Conservation (phyloP, 1,139 yeast species). For the Sugiyamaella xylanicola region DNA sequence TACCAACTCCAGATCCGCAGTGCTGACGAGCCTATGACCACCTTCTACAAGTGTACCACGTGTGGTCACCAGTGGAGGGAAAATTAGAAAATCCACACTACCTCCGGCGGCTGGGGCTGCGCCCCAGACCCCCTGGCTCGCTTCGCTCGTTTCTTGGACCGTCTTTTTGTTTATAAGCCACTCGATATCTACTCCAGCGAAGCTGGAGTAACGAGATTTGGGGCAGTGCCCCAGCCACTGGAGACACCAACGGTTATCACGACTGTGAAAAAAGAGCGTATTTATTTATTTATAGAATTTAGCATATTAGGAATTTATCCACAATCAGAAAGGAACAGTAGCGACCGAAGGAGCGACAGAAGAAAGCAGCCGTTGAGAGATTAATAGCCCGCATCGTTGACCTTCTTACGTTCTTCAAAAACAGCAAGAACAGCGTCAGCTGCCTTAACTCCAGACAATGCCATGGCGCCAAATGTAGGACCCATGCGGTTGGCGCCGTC, state of each 20-base stretch:
- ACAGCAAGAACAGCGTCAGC: slow-evolving; percentile 62
- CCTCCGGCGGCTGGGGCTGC: slow-evolving; percentile 1
- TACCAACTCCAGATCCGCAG: slow-evolving; percentile 95
- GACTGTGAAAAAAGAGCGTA: neutral
- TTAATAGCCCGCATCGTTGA: slow-evolving; percentile 33
- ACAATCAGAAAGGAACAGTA: neutral
- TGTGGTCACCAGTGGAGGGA: slow-evolving; percentile 98
- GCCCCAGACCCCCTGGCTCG: neutral
- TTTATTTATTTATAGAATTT: slow-evolving; percentile 13
- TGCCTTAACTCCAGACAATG: slow-evolving; percentile 73
- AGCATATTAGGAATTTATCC: slow-evolving; percentile 4
- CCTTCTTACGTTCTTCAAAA: slow-evolving; percentile 52
- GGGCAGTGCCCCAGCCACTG: no score
- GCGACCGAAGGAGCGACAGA: neutral
- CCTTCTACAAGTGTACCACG: slow-evolving; percentile 86
- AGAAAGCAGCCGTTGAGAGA: neutral
- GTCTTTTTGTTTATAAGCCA: no score
- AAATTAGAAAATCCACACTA: slow-evolving; percentile 57
- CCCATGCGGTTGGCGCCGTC: slow-evolving; percentile 84
- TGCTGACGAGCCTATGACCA: slow-evolving; percentile 93
- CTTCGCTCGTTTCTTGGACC: neutral
- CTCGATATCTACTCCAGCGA: neutral
- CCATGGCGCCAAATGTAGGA: slow-evolving; percentile 84
- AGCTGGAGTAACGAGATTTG: no score
- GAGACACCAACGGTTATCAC: no score